Evolutionary conservation across 208 protist species (phyloP).

Genomic region (Acanthamoeba sp.): DNA sequence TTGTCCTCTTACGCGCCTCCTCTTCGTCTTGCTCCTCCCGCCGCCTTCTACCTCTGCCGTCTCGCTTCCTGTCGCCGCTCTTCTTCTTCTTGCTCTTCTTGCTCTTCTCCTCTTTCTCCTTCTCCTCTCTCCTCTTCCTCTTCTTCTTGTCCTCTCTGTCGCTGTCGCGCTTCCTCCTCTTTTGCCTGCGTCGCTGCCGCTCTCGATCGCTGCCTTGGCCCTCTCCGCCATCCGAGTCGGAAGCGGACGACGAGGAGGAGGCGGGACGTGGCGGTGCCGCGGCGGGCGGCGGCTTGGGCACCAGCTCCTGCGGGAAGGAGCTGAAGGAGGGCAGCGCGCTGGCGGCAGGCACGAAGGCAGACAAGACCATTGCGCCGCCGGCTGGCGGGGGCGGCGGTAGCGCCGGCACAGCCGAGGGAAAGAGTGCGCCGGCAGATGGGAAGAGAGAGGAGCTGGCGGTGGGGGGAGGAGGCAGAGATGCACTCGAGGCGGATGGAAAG

Average conservation of each 20-base stretch:
- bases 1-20: not conserved
- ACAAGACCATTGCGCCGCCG: not conserved
- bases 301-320: slow-evolving; percentile 20
- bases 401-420: not conserved
- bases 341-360: not conserved
- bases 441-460: not conserved
- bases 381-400: not conserved
- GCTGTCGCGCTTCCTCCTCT: not conserved
- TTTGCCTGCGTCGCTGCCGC: not conserved
- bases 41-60: not conserved
- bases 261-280: not conserved
- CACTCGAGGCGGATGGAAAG: not conserved
- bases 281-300: slow-evolving; percentile 5
- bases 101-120: not conserved
- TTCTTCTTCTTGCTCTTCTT: slow-evolving; percentile 4
- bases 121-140: not conserved
- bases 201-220: not conserved
- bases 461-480: not conserved
- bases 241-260: not conserved
- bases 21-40: not conserved
- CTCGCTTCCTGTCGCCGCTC: not conserved
- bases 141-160: slow-evolving; percentile 8
- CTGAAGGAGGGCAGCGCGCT: slow-evolving; percentile 16
- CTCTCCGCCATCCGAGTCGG: not conserved
- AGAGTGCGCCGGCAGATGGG: not conserved